Evolutionary conservation across 2,329 filamentous ascomycete genomes (phyloP).

Genomic region (Didymella lethalis): DNA sequence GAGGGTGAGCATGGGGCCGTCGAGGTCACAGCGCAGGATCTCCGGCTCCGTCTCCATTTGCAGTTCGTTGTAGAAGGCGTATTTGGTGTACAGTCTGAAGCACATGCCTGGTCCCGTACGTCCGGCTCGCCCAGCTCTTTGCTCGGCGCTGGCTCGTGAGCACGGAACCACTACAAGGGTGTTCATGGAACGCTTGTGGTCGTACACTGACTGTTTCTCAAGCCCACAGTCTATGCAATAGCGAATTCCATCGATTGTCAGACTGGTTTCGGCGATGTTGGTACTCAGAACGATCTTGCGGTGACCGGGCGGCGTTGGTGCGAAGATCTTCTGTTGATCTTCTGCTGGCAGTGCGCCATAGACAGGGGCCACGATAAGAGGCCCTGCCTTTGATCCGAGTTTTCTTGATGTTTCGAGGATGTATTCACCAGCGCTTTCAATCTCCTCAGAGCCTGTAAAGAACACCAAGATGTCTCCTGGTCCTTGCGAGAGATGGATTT

Average conservation of each 20-base stretch:
- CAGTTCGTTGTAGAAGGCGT: conserved; percentile 93
- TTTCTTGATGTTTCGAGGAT: conserved; percentile 87
- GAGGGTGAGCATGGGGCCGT: conserved; percentile 80
- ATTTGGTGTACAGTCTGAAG: conserved; percentile 92
- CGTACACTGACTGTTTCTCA: conserved; percentile 94
- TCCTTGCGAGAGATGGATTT: conserved; percentile 79
- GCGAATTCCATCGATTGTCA: conserved; percentile 95
- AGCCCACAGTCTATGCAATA: conserved; percentile 97
- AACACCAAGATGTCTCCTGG: conserved; percentile 91
- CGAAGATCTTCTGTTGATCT: conserved; percentile 91
- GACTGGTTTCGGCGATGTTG: conserved; percentile 94
- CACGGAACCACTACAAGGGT: conserved; percentile 90
- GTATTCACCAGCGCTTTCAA: conserved; percentile 84
- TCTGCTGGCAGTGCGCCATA: conserved; percentile 94
- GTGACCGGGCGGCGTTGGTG: conserved; percentile 83
- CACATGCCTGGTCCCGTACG: conserved; percentile 92
- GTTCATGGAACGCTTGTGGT: conserved; percentile 90
- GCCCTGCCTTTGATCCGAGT: conserved; percentile 81
- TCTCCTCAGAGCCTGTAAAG: conserved; percentile 94
- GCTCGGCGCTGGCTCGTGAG: conserved; percentile 89
- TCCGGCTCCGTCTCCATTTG: conserved; percentile 92
- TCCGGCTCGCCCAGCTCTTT: conserved; percentile 89
- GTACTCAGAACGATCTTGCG: conserved; percentile 94
- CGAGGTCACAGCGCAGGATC: conserved; percentile 89
- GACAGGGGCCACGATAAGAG: conserved; percentile 90